Conservation (phyloP, 2,329 filamentous ascomycete species). For the Huntiella bhutanensis region DNA sequence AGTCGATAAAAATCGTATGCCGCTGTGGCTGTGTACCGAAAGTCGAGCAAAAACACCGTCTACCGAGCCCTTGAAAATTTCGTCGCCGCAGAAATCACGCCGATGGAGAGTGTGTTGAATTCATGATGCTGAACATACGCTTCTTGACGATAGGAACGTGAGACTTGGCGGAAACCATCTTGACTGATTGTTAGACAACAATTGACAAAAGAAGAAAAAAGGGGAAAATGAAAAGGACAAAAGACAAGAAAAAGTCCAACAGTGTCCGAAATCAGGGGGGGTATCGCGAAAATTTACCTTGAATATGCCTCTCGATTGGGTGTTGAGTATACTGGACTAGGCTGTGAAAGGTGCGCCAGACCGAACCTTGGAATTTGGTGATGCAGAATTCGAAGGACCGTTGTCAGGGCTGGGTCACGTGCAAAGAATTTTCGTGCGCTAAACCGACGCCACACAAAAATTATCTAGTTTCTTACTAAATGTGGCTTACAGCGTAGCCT, state of each 20-base stretch:
- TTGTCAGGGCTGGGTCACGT: slow-evolving; percentile 20
- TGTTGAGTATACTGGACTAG: slow-evolving; percentile 16
- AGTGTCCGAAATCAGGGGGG: slow-evolving; percentile 9
- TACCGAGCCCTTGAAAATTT: too few species aligned
- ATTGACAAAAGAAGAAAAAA: slow-evolving; percentile 2
- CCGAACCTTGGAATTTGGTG: slow-evolving; percentile 20
- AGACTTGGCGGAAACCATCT: slow-evolving; percentile 99
- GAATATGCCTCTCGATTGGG: slow-evolving; percentile 22
- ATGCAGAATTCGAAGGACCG: slow-evolving; percentile 17
- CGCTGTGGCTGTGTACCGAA: too few species aligned
- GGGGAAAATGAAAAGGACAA: not conserved
- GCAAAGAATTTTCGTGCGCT: slow-evolving; percentile 13
- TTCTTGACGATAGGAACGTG: slow-evolving; percentile 99
- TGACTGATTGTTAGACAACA: slow-evolving; percentile 12
- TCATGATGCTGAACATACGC: slow-evolving; percentile 43
- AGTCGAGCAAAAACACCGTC: too few species aligned
- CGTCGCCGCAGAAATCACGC: too few species aligned
- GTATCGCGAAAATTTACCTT: slow-evolving; percentile 19
- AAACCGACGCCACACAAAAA: slow-evolving; percentile 9
- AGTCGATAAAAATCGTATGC: too few species aligned
- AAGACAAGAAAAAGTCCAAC: slow-evolving; percentile 5
- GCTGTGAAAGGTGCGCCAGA: slow-evolving; percentile 20
- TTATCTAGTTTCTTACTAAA: not conserved
- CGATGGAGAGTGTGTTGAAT: not conserved
- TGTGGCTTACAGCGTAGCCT: too few species aligned